Evolutionary conservation across 331 rosid species (phyloP), one percentile per base, ranked within the genome.

Genomic region (Quercus tomentella): DNA sequence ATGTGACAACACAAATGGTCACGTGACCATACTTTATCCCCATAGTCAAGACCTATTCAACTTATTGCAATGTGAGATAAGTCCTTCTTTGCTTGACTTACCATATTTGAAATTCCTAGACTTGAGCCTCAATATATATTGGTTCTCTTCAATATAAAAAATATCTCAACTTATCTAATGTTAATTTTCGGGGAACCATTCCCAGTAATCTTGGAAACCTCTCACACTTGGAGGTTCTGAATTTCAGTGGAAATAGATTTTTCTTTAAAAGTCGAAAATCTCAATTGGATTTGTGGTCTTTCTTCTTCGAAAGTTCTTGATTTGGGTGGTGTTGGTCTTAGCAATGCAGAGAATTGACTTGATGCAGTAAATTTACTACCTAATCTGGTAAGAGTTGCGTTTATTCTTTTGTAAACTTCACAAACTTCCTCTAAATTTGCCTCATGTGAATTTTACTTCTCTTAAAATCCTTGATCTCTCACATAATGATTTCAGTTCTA

Each of bases 1-100:
- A 41, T 41, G 45, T 41, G 2, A 68, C 81, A 73, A 15, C 56
- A 78, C 77, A 70, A 78, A 82, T 77, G 80, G 86, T 78, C 82
- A 67, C 68, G 80, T 78, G 74, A 73, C 74, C 7, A 56, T 79
- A 12, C 80, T 82, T 67, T 23, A 77, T 67, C 68, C 78, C 37
- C 18, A 30, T 58, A 28, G 10, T 66, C 6, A 56, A 45, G 74
- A 67, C 74, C 56, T 37, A 2, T 73, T 33, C 11, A 45, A 77
- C 30, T 37, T 7, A 37, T 21, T 77, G n/a, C 63, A 30, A 0
- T 79, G 76, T 17, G 18, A 18, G 5, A 56, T 67, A 78, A 45
- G 52, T 18, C 49, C 79, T 52, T 82, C 73, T 67, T 20, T 72
- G 76, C 72, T 65, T 2, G 31, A 72, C 15, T 45, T 77, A 20